phyloP scores from a whole-genome alignment of 768 basidiomycete genomes.

The Boletus rubroflammeus region DNA sequence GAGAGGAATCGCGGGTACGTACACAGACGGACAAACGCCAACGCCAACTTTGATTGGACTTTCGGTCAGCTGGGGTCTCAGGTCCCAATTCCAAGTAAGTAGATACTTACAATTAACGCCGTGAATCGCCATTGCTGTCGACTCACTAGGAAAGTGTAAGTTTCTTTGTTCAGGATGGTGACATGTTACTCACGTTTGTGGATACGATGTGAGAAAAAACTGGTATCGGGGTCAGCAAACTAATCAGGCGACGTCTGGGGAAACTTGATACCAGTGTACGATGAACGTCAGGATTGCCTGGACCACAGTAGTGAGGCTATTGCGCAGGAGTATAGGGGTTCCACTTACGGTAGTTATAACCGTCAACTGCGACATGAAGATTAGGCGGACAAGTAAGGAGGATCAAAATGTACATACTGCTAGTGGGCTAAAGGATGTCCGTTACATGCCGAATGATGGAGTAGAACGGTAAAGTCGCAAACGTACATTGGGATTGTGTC shows the following conservation, averaged over 20 bases:
- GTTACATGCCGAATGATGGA: background rate
- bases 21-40: slow-evolving; percentile 33
- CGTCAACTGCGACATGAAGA: slow-evolving; percentile 20
- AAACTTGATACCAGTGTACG: slow-evolving; percentile 44
- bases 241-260: no score
- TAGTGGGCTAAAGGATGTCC: slow-evolving; percentile 14
- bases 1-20: slow-evolving; percentile 3
- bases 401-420: slow-evolving; percentile 20
- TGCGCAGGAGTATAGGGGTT: background rate
- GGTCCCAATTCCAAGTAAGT: background rate
- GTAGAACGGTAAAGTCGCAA: background rate
- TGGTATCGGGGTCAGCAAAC: background rate
- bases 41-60: slow-evolving; percentile 17
- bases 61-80: background rate
- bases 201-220: slow-evolving; percentile 13
- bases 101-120: slow-evolving; percentile 32
- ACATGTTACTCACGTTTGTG: slow-evolving; percentile 9
- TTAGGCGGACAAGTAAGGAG: background rate
- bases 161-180: background rate
- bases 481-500: slow-evolving; percentile 46
- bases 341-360: slow-evolving; percentile 30
- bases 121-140: slow-evolving; percentile 31
- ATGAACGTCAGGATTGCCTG: slow-evolving; percentile 47
- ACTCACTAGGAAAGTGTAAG: slow-evolving; percentile 21
- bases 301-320: slow-evolving; percentile 19